Percentiles rank a stretch among this genome's conserved stretches.
These are phyloP conservation scores for Alternaria alternata DNA, from an alignment of 2,329 filamentous ascomycete species.

Conservation along the genomic window DNA sequence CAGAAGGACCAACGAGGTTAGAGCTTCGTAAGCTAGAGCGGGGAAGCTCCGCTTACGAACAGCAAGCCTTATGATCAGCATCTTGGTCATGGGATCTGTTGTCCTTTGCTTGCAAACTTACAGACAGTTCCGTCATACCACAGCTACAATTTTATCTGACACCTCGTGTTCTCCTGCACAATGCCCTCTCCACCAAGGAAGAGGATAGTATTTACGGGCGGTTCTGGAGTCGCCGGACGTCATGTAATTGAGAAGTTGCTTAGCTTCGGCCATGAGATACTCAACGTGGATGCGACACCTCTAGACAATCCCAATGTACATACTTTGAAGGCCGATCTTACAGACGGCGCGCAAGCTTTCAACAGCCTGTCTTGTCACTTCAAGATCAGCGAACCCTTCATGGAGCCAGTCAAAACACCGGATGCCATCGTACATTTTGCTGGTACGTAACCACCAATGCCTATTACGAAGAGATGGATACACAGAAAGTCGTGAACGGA, in stretches of 20 bases:
- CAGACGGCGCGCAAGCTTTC: constrained; percentile 63
- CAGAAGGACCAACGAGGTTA: constrained; percentile 4
- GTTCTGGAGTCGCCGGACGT: constrained; percentile 56
- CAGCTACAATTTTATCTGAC: neutral
- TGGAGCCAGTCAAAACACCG: constrained; percentile 51
- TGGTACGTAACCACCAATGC: constrained; percentile 44
- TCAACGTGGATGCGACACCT: constrained; percentile 62
- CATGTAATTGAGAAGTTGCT: constrained; percentile 62
- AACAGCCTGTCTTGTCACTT: constrained; percentile 65
- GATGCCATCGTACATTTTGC: constrained; percentile 70
- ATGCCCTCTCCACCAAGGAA: constrained; percentile 23
- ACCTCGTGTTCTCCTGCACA: constrained; percentile 12
- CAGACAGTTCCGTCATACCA: neutral
- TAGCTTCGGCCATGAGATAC: constrained; percentile 59
- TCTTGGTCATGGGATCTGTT: neutral
- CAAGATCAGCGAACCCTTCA: constrained; percentile 54
- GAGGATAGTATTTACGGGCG: constrained; percentile 63
- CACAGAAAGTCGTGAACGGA: neutral
- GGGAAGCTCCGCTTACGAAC: constrained; percentile 27
- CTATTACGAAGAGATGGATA: neutral
- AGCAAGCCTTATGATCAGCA: neutral
- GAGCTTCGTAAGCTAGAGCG: constrained; percentile 16
- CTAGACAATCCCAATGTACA: constrained; percentile 57
- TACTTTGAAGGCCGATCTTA: constrained; percentile 64
- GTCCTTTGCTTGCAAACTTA: neutral